phyloP scores from a whole-genome alignment of 1,284 basidiomycete species.

The Coriolopsis trogii region DNA sequence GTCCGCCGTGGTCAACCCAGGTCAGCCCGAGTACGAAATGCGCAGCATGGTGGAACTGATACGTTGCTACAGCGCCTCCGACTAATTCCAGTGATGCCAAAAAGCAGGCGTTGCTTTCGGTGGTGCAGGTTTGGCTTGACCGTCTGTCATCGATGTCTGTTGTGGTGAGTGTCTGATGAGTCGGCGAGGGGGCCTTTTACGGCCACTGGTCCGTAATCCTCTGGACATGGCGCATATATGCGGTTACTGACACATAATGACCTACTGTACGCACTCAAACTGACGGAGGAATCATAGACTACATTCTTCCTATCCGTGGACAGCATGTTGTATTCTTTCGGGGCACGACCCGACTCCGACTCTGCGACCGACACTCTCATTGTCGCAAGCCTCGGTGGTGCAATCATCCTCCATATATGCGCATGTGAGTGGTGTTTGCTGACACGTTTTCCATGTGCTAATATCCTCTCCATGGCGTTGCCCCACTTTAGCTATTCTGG shows the following conservation, averaged over 20 bases:
- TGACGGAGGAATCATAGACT: constrained; percentile 34
- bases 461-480: not conserved
- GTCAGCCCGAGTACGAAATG: not conserved
- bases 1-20: not conserved
- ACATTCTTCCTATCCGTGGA: constrained; percentile 44
- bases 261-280: too few species aligned
- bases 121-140: constrained; percentile 36
- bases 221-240: too few species aligned
- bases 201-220: too few species aligned
- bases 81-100: constrained; percentile 30
- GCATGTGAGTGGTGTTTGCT: constrained; percentile 30
- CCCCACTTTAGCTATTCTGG: constrained; percentile 36
- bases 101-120: constrained; percentile 30
- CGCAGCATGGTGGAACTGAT: not conserved
- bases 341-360: constrained; percentile 12
- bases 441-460: not conserved
- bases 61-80: constrained; percentile 25
- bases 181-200: too few species aligned
- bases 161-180: constrained; percentile 34
- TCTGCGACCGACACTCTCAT: constrained; percentile 27
- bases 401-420: constrained; percentile 41
- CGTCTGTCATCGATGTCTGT: constrained; percentile 35
- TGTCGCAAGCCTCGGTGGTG: constrained; percentile 35
- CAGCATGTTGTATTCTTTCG: constrained; percentile 35
- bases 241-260: too few species aligned